Conservation (phyloP, 2,329 filamentous ascomycete genomes). For the Emergomyces orientalis region DNA sequence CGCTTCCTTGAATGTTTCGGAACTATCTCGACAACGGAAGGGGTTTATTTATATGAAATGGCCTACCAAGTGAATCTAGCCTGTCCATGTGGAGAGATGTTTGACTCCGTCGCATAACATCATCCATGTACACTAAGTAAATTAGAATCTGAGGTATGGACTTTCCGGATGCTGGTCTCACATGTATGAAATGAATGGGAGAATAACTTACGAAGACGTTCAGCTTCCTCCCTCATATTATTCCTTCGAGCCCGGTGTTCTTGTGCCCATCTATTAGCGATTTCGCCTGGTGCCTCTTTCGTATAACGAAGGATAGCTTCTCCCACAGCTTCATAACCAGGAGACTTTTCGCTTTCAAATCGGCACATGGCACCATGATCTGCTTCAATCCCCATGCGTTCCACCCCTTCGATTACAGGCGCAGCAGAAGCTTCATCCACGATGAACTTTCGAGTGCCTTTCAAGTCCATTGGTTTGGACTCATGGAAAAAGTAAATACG, state of each 20-base stretch:
- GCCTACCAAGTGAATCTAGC: constrained; percentile 5
- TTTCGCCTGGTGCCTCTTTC: constrained; percentile 45
- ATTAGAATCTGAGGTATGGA: not conserved
- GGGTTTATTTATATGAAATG: not conserved
- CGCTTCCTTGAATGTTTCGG: not conserved
- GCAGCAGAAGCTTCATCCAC: constrained; percentile 63
- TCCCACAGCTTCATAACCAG: constrained; percentile 52
- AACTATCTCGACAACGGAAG: not conserved
- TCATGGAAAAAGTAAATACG: constrained; percentile 70
- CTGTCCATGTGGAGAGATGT: not conserved
- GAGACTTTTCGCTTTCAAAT: constrained; percentile 53
- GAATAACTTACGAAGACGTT: constrained; percentile 2
- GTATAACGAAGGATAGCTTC: constrained; percentile 41
- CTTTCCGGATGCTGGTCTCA: not conserved
- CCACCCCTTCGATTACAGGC: constrained; percentile 59
- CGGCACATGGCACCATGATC: constrained; percentile 66
- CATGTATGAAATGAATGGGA: not conserved
- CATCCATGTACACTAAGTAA: not conserved
- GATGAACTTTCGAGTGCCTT: constrained; percentile 52
- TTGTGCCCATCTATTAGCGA: constrained; percentile 50
- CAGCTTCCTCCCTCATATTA: constrained; percentile 14
- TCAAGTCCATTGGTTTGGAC: constrained; percentile 60
- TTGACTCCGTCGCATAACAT: not conserved
- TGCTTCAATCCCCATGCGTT: constrained; percentile 64
- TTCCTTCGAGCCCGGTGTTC: constrained; percentile 40